A percentile compares a stretch with the other conserved stretches of the same genome.
Evolutionary conservation across 2,329 filamentous ascomycete genomes (phyloP).

Genomic region (Periconia macrospinosa): DNA sequence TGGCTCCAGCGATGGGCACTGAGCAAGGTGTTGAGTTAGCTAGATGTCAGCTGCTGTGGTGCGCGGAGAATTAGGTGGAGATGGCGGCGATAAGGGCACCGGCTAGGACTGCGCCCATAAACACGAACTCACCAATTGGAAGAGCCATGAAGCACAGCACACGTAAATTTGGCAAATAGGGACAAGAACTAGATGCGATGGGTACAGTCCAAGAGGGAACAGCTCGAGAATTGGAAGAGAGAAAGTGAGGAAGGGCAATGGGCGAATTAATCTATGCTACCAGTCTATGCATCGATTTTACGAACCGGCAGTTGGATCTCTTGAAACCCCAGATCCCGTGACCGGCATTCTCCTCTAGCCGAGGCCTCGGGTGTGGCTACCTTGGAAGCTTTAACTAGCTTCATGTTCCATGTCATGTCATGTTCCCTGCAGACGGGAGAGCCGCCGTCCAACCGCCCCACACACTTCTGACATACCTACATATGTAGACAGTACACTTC

Average conservation of each 20-base stretch:
- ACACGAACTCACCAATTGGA: not conserved
- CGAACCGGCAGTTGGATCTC: not conserved
- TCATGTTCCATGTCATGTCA: not conserved
- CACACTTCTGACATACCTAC: too few relatives aligned
- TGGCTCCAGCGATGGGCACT: slow-evolving; percentile 38
- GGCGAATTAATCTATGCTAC: not conserved
- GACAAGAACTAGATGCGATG: not conserved
- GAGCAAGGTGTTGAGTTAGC: not conserved
- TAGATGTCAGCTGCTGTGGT: too few relatives aligned
- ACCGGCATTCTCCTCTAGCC: not conserved
- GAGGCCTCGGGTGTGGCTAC: not conserved
- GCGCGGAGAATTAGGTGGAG: not conserved
- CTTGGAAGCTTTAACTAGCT: too few relatives aligned
- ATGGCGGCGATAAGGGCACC: not conserved
- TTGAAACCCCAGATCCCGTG: not conserved
- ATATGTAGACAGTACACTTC: too few relatives aligned
- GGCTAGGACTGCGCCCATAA: not conserved
- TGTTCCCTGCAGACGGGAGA: too few relatives aligned
- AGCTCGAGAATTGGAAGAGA: not conserved
- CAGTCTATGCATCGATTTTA: not conserved
- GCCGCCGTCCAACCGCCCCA: too few relatives aligned
- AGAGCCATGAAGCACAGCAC: not conserved
- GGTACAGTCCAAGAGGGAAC: not conserved
- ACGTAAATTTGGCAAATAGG: not conserved
- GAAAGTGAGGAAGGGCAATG: not conserved